These are phyloP conservation scores for Hypocrella siamensis DNA, from an alignment of 2,329 filamentous ascomycete genomes.

Conservation along the genomic window DNA sequence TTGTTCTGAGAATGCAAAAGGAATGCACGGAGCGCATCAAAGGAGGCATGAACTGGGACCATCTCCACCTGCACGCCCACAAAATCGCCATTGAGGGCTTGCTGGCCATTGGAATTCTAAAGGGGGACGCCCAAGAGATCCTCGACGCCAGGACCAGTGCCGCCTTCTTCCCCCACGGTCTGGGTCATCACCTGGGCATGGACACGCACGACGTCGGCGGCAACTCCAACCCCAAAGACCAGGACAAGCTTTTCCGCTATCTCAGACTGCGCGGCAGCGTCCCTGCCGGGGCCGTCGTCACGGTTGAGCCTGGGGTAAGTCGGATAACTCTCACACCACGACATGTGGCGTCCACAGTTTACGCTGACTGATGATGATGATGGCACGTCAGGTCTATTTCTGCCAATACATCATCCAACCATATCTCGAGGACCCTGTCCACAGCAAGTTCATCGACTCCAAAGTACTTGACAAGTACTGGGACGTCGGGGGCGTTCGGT, in stretches of 20 bases:
- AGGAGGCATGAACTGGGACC: constrained; percentile 63
- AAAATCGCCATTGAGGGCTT: constrained; percentile 69
- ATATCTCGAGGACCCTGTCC: constrained; percentile 55
- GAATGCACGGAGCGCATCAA: constrained; percentile 60
- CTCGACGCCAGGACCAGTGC: constrained; percentile 65
- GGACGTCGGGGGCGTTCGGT: constrained; percentile 62
- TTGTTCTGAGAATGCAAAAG: constrained; percentile 77
- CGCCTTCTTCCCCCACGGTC: constrained; percentile 82
- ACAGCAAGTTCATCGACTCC: constrained; percentile 62
- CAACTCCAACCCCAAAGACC: constrained; percentile 61
- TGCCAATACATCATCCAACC: constrained; percentile 78
- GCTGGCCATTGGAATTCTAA: constrained; percentile 58
- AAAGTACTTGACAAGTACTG: constrained; percentile 64
- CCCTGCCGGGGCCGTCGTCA: constrained; percentile 71
- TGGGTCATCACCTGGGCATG: constrained; percentile 84
- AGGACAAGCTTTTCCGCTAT: constrained; percentile 75
- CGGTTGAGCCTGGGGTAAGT: constrained; percentile 80
- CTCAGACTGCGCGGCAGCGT: constrained; percentile 62
- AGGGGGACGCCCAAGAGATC: constrained; percentile 53
- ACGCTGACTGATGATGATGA: constrained; percentile 2
- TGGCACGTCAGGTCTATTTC: constrained; percentile 59
- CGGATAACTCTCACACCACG: not conserved
- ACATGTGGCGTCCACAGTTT: no score
- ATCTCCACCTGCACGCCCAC: constrained; percentile 68
- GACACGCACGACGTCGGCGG: constrained; percentile 83